A percentile compares a stretch with the other conserved stretches of the same genome.
These are phyloP conservation scores for Pleurotus salmoneostramineus DNA, from an alignment of 768 basidiomycete species.

Conservation along the genomic window DNA sequence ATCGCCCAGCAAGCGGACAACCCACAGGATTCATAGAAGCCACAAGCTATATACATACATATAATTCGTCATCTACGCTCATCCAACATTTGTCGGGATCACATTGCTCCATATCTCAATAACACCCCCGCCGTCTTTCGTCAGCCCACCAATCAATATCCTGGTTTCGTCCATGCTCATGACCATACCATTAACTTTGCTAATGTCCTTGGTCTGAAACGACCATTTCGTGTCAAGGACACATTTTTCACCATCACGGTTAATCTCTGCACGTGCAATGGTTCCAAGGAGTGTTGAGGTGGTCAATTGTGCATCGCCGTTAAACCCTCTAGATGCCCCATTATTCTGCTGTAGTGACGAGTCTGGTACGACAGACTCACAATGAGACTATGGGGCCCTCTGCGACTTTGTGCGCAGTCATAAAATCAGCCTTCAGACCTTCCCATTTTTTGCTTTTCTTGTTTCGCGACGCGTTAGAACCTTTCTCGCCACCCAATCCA, in stretches of 20 bases:
- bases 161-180: constrained; percentile 32
- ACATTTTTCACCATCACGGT: constrained; percentile 31
- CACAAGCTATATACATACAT: too few relatives aligned
- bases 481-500: constrained; percentile 62
- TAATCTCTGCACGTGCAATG: constrained; percentile 45
- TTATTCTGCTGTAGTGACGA: not conserved
- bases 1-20: constrained; percentile 24
- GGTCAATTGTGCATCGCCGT: constrained; percentile 38
- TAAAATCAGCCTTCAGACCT: constrained; percentile 50
- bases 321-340: constrained; percentile 41
- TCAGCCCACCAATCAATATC: constrained; percentile 62
- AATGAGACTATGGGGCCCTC: constrained; percentile 73
- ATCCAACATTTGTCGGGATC: not conserved
- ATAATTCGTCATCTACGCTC: not conserved
- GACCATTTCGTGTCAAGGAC: constrained; percentile 45
- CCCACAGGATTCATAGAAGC: not conserved
- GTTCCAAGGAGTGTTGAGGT: constrained; percentile 62
- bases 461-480: constrained; percentile 31
- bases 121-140: constrained; percentile 50
- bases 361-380: constrained; percentile 33
- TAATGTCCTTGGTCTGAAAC: constrained; percentile 33
- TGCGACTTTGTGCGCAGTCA: constrained; percentile 46
- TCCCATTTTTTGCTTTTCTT: constrained; percentile 68
- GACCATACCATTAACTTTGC: constrained; percentile 66
- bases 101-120: constrained; percentile 57